Percentiles rank a stretch among this genome's conserved stretches.
These are phyloP conservation scores for Geopyxis carbonaria DNA, from an alignment of 495 filamentous ascomycete genomes.

Conservation along the genomic window DNA sequence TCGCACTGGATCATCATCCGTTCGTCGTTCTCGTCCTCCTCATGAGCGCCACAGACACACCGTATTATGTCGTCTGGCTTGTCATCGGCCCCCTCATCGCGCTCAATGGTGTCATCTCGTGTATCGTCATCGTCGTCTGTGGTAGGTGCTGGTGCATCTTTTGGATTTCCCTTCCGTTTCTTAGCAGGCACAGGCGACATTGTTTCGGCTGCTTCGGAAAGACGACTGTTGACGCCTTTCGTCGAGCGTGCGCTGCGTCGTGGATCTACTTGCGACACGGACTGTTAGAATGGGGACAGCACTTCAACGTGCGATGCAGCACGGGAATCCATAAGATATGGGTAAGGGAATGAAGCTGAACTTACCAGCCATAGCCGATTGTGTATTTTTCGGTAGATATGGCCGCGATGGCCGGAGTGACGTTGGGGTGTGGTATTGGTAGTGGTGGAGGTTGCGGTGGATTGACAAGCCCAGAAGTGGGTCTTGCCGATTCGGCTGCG, in stretches of 20 bases:
- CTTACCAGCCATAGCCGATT: no score
- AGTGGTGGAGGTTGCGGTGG: no score
- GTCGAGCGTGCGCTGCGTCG: conserved; percentile 87
- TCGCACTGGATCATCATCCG: conserved; percentile 88
- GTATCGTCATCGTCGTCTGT: conserved; percentile 17
- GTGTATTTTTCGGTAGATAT: no score
- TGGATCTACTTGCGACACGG: no score
- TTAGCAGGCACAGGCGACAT: conserved; percentile 36
- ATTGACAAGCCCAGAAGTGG: no score
- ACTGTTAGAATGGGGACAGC: no score
- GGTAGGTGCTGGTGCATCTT: conserved; percentile 25
- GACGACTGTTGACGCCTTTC: conserved; percentile 85
- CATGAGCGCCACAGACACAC: conserved; percentile 78
- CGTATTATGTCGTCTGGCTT: conserved; percentile 56
- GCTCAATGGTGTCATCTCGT: conserved; percentile 50
- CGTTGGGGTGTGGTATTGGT: no score
- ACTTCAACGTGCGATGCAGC: no score
- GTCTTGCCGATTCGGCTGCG: no score
- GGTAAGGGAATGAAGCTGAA: no score
- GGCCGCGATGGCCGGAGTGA: no score
- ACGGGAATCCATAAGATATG: no score
- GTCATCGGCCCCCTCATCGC: conserved; percentile 12
- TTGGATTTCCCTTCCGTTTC: conserved; percentile 41
- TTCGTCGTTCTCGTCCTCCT: conserved; percentile 62
- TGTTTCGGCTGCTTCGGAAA: conserved; percentile 52